phyloP scores from a whole-genome alignment of 192 early-diverging fungal species.

The Backusella tarrabulga region DNA sequence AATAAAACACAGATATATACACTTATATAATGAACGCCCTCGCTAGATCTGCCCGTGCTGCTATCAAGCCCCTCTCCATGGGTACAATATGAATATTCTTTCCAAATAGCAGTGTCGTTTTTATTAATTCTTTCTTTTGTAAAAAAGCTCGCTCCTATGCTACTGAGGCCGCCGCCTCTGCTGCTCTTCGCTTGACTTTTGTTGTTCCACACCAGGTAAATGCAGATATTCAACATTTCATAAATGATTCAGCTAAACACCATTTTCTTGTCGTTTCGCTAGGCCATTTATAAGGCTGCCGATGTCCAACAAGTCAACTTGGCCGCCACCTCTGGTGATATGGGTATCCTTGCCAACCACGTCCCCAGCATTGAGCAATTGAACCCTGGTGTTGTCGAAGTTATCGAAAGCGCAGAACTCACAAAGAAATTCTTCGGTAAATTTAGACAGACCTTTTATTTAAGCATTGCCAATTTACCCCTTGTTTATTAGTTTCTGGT shows the following conservation, averaged over 20 bases:
- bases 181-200: slow-evolving; percentile 87
- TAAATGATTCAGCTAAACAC: not conserved
- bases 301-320: slow-evolving; percentile 93
- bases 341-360: slow-evolving; percentile 98
- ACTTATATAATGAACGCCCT: slow-evolving; percentile 48
- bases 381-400: slow-evolving; percentile 84
- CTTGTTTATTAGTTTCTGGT: slow-evolving; percentile 69
- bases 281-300: slow-evolving; percentile 69
- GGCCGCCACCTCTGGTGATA: slow-evolving; percentile 87
- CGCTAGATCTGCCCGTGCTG: slow-evolving; percentile 49
- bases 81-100: slow-evolving; percentile 28
- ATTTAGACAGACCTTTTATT: not conserved
- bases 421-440: slow-evolving; percentile 94
- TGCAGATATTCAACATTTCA: not conserved
- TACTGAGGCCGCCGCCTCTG: slow-evolving; percentile 68
- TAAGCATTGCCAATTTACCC: not conserved
- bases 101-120: not conserved
- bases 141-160: slow-evolving; percentile 74
- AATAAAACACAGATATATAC: not conserved
- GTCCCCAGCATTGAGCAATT: slow-evolving; percentile 97
- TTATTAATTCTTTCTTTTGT: not conserved
- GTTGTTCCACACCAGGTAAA: slow-evolving; percentile 86
- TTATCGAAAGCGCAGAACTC: slow-evolving; percentile 68
- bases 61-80: slow-evolving; percentile 45
- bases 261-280: slow-evolving; percentile 11